Conservation (phyloP, 805 yeast genomes). For the Candida michaelii region DNA sequence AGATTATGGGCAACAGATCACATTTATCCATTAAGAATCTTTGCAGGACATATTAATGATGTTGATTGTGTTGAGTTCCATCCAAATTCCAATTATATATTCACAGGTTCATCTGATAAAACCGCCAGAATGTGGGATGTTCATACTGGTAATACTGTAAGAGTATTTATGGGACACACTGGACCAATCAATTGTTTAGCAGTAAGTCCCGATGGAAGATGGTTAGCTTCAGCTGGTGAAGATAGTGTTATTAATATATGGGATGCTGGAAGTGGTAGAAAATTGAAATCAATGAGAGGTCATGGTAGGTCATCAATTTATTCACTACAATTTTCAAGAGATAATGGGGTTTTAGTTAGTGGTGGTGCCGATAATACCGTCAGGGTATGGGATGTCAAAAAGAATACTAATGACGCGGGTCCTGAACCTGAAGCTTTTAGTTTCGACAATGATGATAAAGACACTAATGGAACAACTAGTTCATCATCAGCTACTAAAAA, state of each 20-base stretch:
- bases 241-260: constrained; percentile 86
- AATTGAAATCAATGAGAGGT: constrained; percentile 89
- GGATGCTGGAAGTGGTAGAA: constrained; percentile 91
- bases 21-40: constrained; percentile 90
- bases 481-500: constrained; percentile 24
- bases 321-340: constrained; percentile 79
- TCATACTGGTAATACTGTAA: constrained; percentile 79
- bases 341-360: constrained; percentile 85
- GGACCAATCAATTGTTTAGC: constrained; percentile 85
- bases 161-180: constrained; percentile 90
- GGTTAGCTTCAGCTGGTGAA: constrained; percentile 94
- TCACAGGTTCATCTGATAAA: constrained; percentile 94
- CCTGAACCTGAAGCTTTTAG: constrained; percentile 71
- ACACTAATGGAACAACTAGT: constrained; percentile 4
- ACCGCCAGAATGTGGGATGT: constrained; percentile 99
- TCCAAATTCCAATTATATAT: constrained; percentile 91
- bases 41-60: constrained; percentile 96
- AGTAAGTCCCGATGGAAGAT: constrained; percentile 94
- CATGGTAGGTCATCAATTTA: constrained; percentile 87
- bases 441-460: constrained; percentile 16
- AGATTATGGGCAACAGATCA: constrained; percentile 98
- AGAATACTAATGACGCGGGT: constrained; percentile 76
- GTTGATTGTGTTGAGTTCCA: constrained; percentile 95
- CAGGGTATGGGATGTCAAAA: constrained; percentile 93
- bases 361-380: constrained; percentile 92